Evolutionary conservation across 2,329 filamentous ascomycete species (phyloP).

Genomic region (Colletotrichum sp.): DNA sequence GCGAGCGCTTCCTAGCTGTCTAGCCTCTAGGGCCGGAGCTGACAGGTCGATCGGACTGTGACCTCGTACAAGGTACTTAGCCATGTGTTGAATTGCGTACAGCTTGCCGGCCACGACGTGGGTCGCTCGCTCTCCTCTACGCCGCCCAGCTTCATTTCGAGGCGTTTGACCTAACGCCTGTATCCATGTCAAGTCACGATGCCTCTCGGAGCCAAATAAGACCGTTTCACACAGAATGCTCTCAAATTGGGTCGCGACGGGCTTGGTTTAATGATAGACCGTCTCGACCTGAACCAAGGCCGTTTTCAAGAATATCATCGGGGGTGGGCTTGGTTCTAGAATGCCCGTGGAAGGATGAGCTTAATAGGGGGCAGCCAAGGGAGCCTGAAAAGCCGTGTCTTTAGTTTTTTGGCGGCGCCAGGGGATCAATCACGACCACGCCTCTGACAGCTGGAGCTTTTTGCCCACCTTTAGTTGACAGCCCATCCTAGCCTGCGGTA

Average conservation of each 20-base stretch:
- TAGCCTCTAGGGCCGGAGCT: background rate
- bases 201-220: background rate
- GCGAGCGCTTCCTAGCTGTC: background rate
- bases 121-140: background rate
- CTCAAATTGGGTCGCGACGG: background rate
- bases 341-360: background rate
- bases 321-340: background rate
- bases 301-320: background rate
- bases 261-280: background rate
- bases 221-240: background rate
- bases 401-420: background rate
- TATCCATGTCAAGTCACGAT: background rate
- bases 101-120: background rate
- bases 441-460: background rate
- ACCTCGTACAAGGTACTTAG: background rate
- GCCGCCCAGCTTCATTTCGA: background rate
- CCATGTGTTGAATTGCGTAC: background rate
- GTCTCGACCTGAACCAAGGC: background rate
- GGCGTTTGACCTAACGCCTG: background rate
- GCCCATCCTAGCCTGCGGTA: background rate
- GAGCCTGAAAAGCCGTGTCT: background rate
- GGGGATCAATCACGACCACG: background rate
- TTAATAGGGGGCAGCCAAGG: background rate
- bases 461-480: background rate
- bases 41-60: background rate